Base-by-base conservation (phyloP, 73 alveolate species). In the Paramecium octaurelia region DNA sequence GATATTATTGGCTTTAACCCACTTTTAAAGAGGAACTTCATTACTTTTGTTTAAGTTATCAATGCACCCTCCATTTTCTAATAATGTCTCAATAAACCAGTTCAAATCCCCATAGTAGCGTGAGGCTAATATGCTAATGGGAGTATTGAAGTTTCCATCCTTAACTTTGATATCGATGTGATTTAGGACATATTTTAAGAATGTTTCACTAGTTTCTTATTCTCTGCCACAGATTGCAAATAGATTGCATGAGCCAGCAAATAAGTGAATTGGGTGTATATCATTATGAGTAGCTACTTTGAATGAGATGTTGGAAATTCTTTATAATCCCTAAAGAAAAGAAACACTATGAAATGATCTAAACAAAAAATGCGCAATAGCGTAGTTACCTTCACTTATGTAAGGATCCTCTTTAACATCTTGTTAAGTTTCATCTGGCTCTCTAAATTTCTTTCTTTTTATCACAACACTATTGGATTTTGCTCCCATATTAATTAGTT, bases 41-140 rank as follows among this genome's bases (percentile, higher is more conserved):
- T 54, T 95, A 59, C 58, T 23, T 44, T 94, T 94, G 36, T 94
- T 96, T 50, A 89, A 43, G 21, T 80, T 59, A 83, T 95, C 95
- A 9, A 93, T 60, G 11, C 71, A 68, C 4, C 95, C 97, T 40
- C 97, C 97, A 4, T 27, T 27, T 14, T 80, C 94, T 12, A 94
- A 36, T 11, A 76, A 31, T 27, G 23, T 3, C 27, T 23, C 16
- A n/a, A 92, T 88, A 35, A 69, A 27, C 20, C 24, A 6, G 29
- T 36, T 54, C 21, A 92, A 92, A 14, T 92, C 38, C 40, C 35
- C 64, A 43, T 80, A 23, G 46, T 44, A 80, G 8, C 57, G 48
- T 10, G 11, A 9, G 14, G 76, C 91, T 10, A 80, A 9, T 16
- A 46, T 42, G 46, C 75, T 42, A 1, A 35, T 42, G 4, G 73